Conservation (phyloP, 1,284 basidiomycete genomes). For the Amylostereum areolatum region DNA sequence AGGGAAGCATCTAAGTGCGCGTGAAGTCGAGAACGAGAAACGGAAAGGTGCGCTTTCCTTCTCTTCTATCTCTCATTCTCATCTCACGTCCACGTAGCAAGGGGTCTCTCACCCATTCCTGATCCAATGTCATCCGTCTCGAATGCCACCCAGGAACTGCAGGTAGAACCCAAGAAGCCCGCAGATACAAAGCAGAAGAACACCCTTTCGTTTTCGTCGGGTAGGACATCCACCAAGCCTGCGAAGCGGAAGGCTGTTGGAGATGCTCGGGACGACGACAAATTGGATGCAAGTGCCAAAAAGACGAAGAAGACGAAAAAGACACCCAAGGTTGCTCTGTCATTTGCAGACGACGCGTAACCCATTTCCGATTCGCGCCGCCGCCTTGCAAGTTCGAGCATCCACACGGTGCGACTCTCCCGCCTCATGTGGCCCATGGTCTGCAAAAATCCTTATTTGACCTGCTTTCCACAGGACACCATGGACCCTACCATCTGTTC, state of each 20-base stretch:
- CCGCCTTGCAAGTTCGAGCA: no score
- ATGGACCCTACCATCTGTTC: no score
- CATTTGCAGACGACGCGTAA: constrained; percentile 50
- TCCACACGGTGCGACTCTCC: no score
- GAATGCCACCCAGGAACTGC: constrained; percentile 3
- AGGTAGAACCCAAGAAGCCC: constrained; percentile 12
- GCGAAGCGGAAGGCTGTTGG: constrained; percentile 37
- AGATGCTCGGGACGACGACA: constrained; percentile 23
- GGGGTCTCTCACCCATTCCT: constrained; percentile 43
- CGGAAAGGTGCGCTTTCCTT: constrained; percentile 55
- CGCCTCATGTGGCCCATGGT: no score
- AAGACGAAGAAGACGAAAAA: constrained; percentile 32
- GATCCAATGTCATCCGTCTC: constrained; percentile 15
- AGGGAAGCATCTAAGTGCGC: constrained; percentile 74
- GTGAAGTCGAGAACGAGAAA: constrained; percentile 72
- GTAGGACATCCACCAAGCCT: constrained; percentile 21
- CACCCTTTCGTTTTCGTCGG: constrained; percentile 37
- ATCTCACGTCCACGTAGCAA: constrained; percentile 27
- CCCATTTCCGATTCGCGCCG: background rate
- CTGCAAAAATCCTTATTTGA: no score
- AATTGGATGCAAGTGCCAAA: constrained; percentile 11
- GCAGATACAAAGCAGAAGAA: constrained; percentile 6
- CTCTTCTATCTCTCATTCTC: background rate
- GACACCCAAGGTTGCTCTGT: constrained; percentile 45
- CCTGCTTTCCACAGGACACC: no score